Conservation (phyloP, 2,329 filamentous ascomycete species). For the Curvularia eragrostidis region DNA sequence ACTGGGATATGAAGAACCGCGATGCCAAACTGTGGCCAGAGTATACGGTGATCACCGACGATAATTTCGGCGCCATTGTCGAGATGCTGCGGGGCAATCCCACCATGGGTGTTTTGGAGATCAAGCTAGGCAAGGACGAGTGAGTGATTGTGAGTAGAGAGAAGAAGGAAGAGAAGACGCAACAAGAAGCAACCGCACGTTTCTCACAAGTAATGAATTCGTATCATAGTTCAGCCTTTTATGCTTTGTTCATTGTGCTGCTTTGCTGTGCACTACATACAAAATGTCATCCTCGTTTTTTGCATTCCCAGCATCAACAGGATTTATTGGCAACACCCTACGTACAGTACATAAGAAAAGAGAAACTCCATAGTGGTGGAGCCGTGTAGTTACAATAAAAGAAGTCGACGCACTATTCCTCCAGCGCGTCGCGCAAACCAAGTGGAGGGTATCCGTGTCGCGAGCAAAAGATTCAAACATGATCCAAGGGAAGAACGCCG, state of each 20-base stretch:
- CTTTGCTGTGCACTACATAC: background rate
- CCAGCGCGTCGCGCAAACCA: constrained; percentile 15
- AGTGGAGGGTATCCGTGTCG: constrained; percentile 45
- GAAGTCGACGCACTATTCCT: background rate
- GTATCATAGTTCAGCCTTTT: background rate
- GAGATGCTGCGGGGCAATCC: constrained; percentile 37
- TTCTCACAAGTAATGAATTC: background rate
- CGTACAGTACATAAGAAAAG: constrained; percentile 5
- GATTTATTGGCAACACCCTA: constrained; percentile 3
- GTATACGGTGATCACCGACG: constrained; percentile 43
- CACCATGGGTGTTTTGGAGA: constrained; percentile 42
- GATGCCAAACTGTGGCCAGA: constrained; percentile 46
- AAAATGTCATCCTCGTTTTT: background rate
- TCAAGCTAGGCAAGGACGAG: constrained; percentile 41
- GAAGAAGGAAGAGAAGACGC: background rate
- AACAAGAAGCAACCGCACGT: too few relatives aligned
- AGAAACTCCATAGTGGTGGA: background rate
- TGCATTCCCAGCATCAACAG: background rate
- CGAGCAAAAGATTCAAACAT: constrained; percentile 12
- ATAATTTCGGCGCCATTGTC: constrained; percentile 38
- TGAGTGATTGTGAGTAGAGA: constrained; percentile 4
- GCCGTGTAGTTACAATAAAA: constrained; percentile 1
- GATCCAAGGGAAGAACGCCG: constrained; percentile 26
- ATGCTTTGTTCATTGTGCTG: background rate
- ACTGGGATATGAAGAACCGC: constrained; percentile 39